Percentiles rank a stretch among this genome's conserved stretches.
Evolutionary conservation across 2,329 filamentous ascomycete species (phyloP).

Genomic region (Diaporthe eres): DNA sequence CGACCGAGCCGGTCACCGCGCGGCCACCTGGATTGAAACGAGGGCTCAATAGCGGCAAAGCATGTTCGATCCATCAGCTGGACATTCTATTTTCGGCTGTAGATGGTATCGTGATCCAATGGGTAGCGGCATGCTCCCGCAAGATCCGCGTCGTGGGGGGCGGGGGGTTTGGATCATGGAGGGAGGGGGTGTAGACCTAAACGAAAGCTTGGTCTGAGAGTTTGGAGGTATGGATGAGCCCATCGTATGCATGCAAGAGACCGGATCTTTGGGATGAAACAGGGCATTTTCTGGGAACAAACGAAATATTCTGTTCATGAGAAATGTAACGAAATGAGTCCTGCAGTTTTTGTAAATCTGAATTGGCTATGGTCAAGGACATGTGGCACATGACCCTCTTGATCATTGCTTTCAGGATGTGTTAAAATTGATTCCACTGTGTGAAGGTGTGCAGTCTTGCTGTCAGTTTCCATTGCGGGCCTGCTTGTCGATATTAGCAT

Average conservation of each 20-base stretch:
- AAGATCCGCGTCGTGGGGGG: not conserved
- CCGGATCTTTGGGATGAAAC: too few relatives aligned
- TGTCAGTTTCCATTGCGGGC: too few relatives aligned
- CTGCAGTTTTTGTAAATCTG: too few relatives aligned
- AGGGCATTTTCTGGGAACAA: not conserved
- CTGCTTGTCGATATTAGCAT: too few relatives aligned
- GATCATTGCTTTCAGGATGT: not conserved
- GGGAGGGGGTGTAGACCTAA: not conserved
- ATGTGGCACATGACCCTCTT: not conserved
- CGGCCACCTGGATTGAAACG: not conserved
- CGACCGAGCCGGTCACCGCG: not conserved
- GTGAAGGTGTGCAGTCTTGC: too few relatives aligned
- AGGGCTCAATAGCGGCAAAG: not conserved
- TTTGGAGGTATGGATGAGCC: not conserved
- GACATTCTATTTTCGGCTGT: not conserved
- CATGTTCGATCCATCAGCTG: not conserved
- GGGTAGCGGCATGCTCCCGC: not conserved
- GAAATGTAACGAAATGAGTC: fast-evolving
- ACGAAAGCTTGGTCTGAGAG: too few relatives aligned
- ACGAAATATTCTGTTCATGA: fast-evolving
- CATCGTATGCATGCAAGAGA: too few relatives aligned
- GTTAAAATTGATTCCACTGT: not conserved
- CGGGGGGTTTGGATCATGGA: not conserved
- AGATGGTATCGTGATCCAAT: not conserved
- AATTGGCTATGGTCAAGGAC: not conserved